Percentiles rank a stretch among this genome's conserved stretches.
Evolutionary conservation across 176 grass and related monocot species (phyloP).

Genomic region (Zoysia japonica): DNA sequence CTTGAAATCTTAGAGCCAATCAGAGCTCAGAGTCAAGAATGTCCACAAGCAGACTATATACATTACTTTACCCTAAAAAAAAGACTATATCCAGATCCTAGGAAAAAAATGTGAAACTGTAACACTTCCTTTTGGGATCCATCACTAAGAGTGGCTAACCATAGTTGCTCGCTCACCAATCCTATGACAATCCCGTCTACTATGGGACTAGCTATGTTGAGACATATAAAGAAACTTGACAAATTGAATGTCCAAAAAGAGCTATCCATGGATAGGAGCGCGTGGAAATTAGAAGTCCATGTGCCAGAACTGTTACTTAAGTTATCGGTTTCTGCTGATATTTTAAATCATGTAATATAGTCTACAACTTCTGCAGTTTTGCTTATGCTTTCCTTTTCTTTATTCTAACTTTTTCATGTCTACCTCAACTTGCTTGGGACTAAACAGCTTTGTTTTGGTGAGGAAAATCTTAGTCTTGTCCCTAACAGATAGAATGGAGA

Average conservation of each 20-base stretch:
- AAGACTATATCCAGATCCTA: neutral
- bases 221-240: neutral
- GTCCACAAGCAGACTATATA: neutral
- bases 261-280: neutral
- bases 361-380: neutral
- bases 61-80: neutral
- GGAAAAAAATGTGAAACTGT: neutral
- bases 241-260: neutral
- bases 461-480: neutral
- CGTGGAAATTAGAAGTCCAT: neutral
- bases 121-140: neutral
- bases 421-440: neutral
- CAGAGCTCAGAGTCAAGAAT: neutral
- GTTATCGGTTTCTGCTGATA: neutral
- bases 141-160: neutral
- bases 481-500: neutral
- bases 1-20: neutral
- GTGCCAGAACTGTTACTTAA: neutral
- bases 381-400: neutral
- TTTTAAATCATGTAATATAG: neutral
- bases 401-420: neutral
- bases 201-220: neutral
- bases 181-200: neutral
- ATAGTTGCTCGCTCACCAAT: neutral
- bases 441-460: neutral